A percentile compares a stretch with the other conserved stretches of the same genome.
These are phyloP conservation scores for Elsinoe perseae DNA, from an alignment of 2,329 filamentous ascomycete species.

Conservation along the genomic window DNA sequence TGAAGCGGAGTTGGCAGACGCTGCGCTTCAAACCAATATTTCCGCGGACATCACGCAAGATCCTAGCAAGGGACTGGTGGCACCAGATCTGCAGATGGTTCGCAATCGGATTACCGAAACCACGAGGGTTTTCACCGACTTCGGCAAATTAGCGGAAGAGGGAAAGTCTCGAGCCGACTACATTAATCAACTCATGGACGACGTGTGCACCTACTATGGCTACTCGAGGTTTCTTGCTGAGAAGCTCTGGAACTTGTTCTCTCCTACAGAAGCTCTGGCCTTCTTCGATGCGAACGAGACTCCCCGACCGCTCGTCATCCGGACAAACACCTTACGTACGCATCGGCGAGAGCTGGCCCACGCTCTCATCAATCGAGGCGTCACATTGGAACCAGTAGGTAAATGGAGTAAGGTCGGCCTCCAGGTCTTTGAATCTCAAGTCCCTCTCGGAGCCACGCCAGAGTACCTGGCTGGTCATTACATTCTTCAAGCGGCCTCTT, in stretches of 20 bases:
- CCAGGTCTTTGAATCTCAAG: constrained; percentile 86
- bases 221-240: constrained; percentile 93
- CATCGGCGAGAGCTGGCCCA: constrained; percentile 76
- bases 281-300: constrained; percentile 99
- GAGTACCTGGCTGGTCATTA: constrained; percentile 97
- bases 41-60: constrained; percentile 57
- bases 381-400: constrained; percentile 90
- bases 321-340: constrained; percentile 87
- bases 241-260: constrained; percentile 89
- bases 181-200: constrained; percentile 74
- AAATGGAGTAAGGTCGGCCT: constrained; percentile 99
- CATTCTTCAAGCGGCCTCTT: constrained; percentile 92
- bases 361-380: constrained; percentile 88
- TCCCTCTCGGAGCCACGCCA: constrained; percentile 85
- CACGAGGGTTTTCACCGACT: constrained; percentile 82
- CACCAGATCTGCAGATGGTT: constrained; percentile 83
- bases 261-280: constrained; percentile 86
- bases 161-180: constrained; percentile 82
- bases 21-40: constrained; percentile 88
- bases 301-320: constrained; percentile 84
- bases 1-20: constrained; percentile 76
- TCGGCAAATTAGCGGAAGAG: constrained; percentile 70
- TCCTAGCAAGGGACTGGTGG: constrained; percentile 55
- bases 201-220: constrained; percentile 93
- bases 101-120: constrained; percentile 87